Evolutionary conservation across 441 rosid genomes (phyloP).

Genomic region (Bocquillonia castaneifolia): DNA sequence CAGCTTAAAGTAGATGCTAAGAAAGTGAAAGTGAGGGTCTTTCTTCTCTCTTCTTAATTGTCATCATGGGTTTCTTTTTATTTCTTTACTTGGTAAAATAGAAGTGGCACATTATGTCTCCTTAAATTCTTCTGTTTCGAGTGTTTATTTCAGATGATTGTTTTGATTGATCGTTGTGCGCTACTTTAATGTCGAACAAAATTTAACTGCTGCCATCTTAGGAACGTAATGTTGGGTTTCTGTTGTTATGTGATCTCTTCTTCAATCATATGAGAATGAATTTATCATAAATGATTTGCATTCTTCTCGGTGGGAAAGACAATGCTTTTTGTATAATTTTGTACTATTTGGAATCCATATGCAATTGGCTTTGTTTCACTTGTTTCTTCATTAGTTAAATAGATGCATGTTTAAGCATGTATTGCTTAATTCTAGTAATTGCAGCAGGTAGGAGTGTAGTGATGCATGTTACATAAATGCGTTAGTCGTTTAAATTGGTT

Average conservation of each 20-base stretch:
- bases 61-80: slow-evolving; percentile 3
- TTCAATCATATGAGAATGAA: neutral
- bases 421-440: neutral
- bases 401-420: neutral
- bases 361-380: neutral
- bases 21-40: slow-evolving; percentile 27
- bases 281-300: too few species aligned
- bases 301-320: neutral
- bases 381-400: neutral
- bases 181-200: neutral
- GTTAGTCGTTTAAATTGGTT: too few species aligned
- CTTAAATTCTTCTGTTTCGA: too few species aligned
- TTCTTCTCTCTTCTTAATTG: neutral
- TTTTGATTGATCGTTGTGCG: neutral
- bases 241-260: neutral
- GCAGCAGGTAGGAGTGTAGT: neutral
- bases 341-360: neutral
- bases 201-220: neutral
- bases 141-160: too few species aligned
- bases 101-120: too few species aligned
- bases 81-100: too few species aligned
- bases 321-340: neutral
- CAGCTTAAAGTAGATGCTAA: slow-evolving; percentile 25
- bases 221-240: neutral
- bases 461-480: too few species aligned